A percentile compares a stretch with the other conserved stretches of the same genome.
phyloP scores from a whole-genome alignment of 2,329 filamentous ascomycete species.

The Xylogone sp. region DNA sequence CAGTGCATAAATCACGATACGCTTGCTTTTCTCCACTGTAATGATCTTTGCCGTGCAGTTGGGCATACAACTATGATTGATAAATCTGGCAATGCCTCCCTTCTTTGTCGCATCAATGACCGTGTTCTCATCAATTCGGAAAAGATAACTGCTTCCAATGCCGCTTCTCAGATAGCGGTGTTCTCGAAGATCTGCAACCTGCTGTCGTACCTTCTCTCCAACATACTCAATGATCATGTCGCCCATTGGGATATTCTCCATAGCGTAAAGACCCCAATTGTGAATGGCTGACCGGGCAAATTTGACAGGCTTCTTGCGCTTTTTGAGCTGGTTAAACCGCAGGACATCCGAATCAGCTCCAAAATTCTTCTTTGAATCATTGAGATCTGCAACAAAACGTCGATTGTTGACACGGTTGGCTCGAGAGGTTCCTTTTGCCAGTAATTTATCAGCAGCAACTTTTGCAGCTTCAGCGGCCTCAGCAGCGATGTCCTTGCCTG shows the following conservation, averaged over 20 bases:
- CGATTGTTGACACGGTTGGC: conserved; percentile 95
- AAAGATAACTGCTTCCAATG: conserved; percentile 95
- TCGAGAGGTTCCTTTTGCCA: conserved; percentile 84
- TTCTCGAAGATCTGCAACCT: conserved; percentile 95
- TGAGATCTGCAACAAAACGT: conserved; percentile 89
- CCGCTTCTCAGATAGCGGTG: conserved; percentile 90
- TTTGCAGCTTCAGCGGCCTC: conserved; percentile 68
- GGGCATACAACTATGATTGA: conserved; percentile 97
- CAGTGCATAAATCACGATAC: conserved; percentile 97
- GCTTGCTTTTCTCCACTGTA: conserved; percentile 94
- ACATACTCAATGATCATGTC: conserved; percentile 99
- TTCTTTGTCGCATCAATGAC: conserved; percentile 98
- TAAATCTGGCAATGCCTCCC: conserved; percentile 95
- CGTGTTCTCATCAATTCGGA: conserved; percentile 96
- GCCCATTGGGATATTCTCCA: conserved; percentile 94
- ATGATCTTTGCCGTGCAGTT: conserved; percentile 99
- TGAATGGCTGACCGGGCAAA: conserved; percentile 97
- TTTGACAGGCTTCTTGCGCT: conserved; percentile 98
- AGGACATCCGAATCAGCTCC: conserved; percentile 85
- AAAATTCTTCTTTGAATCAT: conserved; percentile 85
- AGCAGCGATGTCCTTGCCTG: conserved; percentile 60
- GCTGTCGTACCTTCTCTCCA: conserved; percentile 93
- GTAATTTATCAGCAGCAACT: conserved; percentile 72
- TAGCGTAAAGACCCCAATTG: conserved; percentile 96
- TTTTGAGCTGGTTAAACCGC: conserved; percentile 98